Evolutionary conservation across 805 yeast species (phyloP).

Genomic region (Nakazawaea anatomiae): DNA sequence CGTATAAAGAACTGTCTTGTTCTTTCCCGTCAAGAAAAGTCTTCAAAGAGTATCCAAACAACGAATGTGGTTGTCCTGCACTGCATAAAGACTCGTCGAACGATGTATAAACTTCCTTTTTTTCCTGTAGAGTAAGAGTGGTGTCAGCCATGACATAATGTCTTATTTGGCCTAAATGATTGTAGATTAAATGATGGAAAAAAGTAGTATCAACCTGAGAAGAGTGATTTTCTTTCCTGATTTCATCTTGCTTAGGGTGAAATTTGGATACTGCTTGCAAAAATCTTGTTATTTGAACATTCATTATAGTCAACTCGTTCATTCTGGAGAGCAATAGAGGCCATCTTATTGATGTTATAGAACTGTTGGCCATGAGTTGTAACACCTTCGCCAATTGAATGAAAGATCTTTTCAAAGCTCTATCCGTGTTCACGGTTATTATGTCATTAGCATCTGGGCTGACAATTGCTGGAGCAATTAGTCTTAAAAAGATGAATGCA

Average conservation of each 20-base stretch:
- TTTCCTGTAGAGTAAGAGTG: conserved; percentile 13
- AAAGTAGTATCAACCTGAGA: conserved; percentile 25
- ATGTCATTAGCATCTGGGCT: conserved; percentile 62
- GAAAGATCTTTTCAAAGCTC: conserved; percentile 50
- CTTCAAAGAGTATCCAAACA: conserved; percentile 52
- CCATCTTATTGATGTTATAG: conserved; percentile 61
- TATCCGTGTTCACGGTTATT: conserved; percentile 11
- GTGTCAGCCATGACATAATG: not conserved
- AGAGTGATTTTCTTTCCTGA: conserved; percentile 15
- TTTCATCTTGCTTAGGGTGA: conserved; percentile 18
- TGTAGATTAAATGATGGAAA: conserved; percentile 44
- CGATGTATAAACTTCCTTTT: conserved; percentile 24
- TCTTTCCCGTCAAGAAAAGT: conserved; percentile 41
- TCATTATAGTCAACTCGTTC: conserved; percentile 35
- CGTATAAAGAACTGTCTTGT: conserved; percentile 49
- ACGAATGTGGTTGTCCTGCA: conserved; percentile 56
- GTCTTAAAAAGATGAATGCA: conserved; percentile 76
- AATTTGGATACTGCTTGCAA: conserved; percentile 28
- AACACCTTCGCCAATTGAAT: conserved; percentile 77
- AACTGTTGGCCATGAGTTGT: conserved; percentile 83
- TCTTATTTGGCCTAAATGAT: conserved; percentile 32
- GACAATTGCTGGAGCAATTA: conserved; percentile 84
- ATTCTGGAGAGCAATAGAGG: conserved; percentile 40
- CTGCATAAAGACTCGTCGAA: conserved; percentile 42
- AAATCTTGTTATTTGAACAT: conserved; percentile 32